Evolutionary conservation across 352 stramenopile genomes (phyloP), one percentile per base, ranked within the genome.

Genomic region (Phytophthora capsici): DNA sequence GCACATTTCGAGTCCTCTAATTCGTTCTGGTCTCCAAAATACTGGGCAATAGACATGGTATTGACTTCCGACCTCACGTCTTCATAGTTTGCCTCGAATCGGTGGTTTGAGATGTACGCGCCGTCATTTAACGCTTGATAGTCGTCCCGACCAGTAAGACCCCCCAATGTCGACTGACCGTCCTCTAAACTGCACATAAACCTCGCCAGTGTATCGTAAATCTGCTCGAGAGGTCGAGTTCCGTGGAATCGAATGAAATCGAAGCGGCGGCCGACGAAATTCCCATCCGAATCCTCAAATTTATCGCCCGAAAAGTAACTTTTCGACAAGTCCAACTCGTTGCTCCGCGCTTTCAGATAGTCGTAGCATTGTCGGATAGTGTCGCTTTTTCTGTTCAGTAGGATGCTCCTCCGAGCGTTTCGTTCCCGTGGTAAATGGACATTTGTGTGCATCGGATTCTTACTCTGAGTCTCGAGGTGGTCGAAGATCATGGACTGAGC

Each of bases 391-490:
- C 14, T 20, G 36, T n/a, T 14, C 36, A 41, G 4, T 7, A 41
- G 36, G 5, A 41, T 19, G 10, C 20, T 10, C 36, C 36, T n/a
- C n/a, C 36, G 36, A 20, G 36, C 36, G 36, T 2, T 19, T 19
- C n/a, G 36, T 1, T 41, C 10, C 3, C 16, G n/a, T 3, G 36
- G 36, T 19, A 41, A 19, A 8, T 41, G 36, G 14, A 41, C 20
- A 41, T 20, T 41, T 41, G 36, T 41, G n/a, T 41, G 36, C 36
- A 41, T 41, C n/a, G 36, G 36, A 19, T 41, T 41, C 36, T 41
- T 41, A 14, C 36, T 20, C 7, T 41, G 36, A 41, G 36, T 41
- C 16, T 7, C 36, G 36, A 41, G 36, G n/a, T 41, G 36, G n/a
- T 41, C 6, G 36, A 41, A 19, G 36, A 17, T 41, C 36, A 41